These are phyloP conservation scores for Phytophthora boehmeriae DNA, from an alignment of 352 stramenopile genomes.

Conservation along the genomic window DNA sequence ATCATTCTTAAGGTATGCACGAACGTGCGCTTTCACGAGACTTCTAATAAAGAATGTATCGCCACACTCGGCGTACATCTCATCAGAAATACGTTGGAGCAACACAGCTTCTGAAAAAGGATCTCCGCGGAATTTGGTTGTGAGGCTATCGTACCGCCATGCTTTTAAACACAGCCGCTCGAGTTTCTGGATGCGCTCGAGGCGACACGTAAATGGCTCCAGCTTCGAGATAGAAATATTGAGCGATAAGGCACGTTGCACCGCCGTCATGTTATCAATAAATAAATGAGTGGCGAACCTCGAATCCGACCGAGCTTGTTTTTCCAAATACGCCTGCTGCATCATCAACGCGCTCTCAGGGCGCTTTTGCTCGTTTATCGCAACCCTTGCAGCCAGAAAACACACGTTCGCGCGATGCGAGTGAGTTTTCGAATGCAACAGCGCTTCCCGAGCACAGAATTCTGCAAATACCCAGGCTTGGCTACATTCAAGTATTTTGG, in stretches of 20 bases:
- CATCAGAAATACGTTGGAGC: constrained; percentile 56
- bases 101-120: constrained; percentile 61
- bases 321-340: constrained; percentile 42
- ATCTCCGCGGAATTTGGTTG: constrained; percentile 36
- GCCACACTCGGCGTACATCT: constrained; percentile 42
- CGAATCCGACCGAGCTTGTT: constrained; percentile 1
- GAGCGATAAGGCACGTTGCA: constrained; percentile 41
- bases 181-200: constrained; percentile 59
- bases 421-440: constrained; percentile 34
- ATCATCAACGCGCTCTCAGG: constrained; percentile 26
- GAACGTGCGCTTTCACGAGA: constrained; percentile 55
- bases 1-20: constrained; percentile 37
- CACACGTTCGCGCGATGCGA: constrained; percentile 26
- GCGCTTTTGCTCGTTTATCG: constrained; percentile 26
- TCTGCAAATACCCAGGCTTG: constrained; percentile 43
- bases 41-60: constrained; percentile 65
- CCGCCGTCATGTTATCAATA: constrained; percentile 37
- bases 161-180: constrained; percentile 70
- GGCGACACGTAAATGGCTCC: constrained; percentile 45
- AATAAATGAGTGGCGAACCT: neutral
- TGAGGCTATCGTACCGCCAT: constrained; percentile 56
- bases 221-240: constrained; percentile 36
- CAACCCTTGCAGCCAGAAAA: constrained; percentile 36
- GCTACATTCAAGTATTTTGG: constrained; percentile 40
- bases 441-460: constrained; percentile 26